Evolutionary conservation across 495 filamentous ascomycete genomes (phyloP).

Genomic region (Penicillium atrosanguineum): DNA sequence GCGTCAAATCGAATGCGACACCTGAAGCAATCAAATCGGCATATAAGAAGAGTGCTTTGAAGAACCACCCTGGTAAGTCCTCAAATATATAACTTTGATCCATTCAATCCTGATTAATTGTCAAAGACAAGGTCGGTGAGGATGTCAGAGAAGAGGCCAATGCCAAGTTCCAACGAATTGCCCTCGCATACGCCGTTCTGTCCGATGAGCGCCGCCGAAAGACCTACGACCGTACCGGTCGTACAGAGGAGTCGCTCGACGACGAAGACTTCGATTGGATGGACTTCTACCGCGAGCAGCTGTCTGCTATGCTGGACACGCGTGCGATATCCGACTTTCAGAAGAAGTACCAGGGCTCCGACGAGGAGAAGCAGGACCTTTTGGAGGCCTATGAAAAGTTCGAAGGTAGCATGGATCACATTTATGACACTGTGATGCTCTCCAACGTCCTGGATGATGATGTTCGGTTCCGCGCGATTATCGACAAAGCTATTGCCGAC

Average conservation of each 20-base stretch:
- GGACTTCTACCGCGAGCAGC: constrained; percentile 82
- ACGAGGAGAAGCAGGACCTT: constrained; percentile 76
- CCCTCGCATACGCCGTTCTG: constrained; percentile 90
- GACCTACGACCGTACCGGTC: constrained; percentile 86
- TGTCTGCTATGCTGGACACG: constrained; percentile 63
- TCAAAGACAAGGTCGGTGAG: constrained; percentile 65
- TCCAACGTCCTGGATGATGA: constrained; percentile 84
- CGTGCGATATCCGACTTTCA: constrained; percentile 72
- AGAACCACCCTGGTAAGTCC: constrained; percentile 81
- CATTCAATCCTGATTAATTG: background rate
- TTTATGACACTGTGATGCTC: constrained; percentile 84
- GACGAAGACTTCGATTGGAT: constrained; percentile 85
- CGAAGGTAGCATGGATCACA: constrained; percentile 67
- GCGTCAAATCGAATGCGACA: constrained; percentile 62
- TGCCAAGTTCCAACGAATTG: constrained; percentile 79
- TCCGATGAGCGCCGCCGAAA: constrained; percentile 73
- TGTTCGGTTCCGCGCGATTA: constrained; percentile 72
- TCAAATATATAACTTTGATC: background rate
- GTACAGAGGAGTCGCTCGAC: constrained; percentile 73
- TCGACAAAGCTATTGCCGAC: constrained; percentile 74
- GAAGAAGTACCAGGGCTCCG: constrained; percentile 76
- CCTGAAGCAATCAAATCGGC: constrained; percentile 90
- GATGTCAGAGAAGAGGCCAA: constrained; percentile 67
- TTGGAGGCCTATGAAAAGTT: constrained; percentile 67
- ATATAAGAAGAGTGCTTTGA: constrained; percentile 83